A percentile compares a stretch with the other conserved stretches of the same genome.
These are phyloP conservation scores for Colletotrichum musicola DNA, from an alignment of 2,329 filamentous ascomycete species.

Conservation along the genomic window DNA sequence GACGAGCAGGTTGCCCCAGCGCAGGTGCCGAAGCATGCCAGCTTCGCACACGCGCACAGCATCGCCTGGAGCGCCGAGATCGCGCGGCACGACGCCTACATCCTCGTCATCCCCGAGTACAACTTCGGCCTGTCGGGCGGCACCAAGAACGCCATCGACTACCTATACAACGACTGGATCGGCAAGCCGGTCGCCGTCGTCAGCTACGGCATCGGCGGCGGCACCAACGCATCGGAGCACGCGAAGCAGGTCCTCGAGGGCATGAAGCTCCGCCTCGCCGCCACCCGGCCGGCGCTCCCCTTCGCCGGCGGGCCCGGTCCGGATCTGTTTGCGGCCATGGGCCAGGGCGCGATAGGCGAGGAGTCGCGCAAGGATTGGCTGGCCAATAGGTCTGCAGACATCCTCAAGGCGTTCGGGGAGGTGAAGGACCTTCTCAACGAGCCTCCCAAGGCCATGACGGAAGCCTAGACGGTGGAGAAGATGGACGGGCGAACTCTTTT, in stretches of 20 bases:
- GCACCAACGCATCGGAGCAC: conserved; percentile 45
- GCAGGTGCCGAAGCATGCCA: conserved; percentile 50
- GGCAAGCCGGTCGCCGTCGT: conserved; percentile 67
- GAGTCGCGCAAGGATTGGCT: conserved; percentile 43
- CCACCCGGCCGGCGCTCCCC: conserved; percentile 47
- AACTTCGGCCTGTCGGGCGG: conserved; percentile 67
- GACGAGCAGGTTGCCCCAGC: conserved; percentile 57
- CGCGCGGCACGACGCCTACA: conserved; percentile 50
- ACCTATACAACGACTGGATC: conserved; percentile 69
- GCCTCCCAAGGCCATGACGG: background rate
- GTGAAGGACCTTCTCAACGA: conserved; percentile 43
- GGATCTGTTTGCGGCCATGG: conserved; percentile 42
- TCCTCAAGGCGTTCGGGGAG: conserved; percentile 44
- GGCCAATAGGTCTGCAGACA: conserved; percentile 35
- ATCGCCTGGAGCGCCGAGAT: conserved; percentile 60
- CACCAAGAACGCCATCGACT: conserved; percentile 74
- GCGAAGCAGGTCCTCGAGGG: conserved; percentile 45
- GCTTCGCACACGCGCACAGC: conserved; percentile 56
- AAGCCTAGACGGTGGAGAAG: background rate
- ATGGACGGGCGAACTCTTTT: background rate
- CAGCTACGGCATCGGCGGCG: conserved; percentile 64
- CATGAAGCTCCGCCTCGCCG: conserved; percentile 48
- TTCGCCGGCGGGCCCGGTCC: conserved; percentile 43
- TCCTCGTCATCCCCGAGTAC: conserved; percentile 67
- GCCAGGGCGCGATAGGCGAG: conserved; percentile 42